Base-by-base conservation (phyloP, 495 filamentous ascomycete species). In the Xylaria intraflava region DNA sequence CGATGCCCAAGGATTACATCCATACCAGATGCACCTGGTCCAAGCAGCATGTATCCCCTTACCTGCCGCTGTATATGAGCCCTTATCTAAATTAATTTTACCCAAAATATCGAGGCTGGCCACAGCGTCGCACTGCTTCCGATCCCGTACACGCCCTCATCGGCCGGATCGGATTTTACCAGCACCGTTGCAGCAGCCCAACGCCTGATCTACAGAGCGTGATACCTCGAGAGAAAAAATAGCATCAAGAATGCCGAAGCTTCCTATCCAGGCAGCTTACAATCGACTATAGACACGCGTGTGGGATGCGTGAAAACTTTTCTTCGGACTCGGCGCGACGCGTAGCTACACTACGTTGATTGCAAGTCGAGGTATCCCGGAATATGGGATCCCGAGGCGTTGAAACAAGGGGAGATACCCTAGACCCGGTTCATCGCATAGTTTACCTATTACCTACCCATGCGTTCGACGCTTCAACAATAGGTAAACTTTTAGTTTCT, bases 21-120 rank as follows among this genome's bases (percentile, higher is more conserved):
- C 29, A 52, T 53, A 35, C 45, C 39, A 44, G 41, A 53, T 53
- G 23, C 31, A 36, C 29, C 19, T 27, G 41, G 36, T 16, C 36
- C 31, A 43, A 31, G 19, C 27, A 42, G 41, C 8, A 6, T 3
- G 4, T 10, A 14, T 8, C 11, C 35, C 3, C 14, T n/a, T 14
- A 38, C 10, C 35, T 33, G 11, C 17, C 4, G 30, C n/a, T 6
- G 33, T 19, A 31, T 45, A 29, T 11, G 49, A 22, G 14, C 16
- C 35, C 46, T 17, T 1, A 35, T 22, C 40, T 16, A 26, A 40
- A 46, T 46, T 46, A 53, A 42, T 44, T 31, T 53, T 33, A 24
- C 42, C 30, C 30, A 33, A 46, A 53, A 53, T 53, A 46, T 53
- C 31, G 8, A 39, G 31, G 22, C 22, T 22, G 22, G 22, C 17